Conservation (phyloP, 2,329 filamentous ascomycete genomes). For the Fonsecaea erecta region DNA sequence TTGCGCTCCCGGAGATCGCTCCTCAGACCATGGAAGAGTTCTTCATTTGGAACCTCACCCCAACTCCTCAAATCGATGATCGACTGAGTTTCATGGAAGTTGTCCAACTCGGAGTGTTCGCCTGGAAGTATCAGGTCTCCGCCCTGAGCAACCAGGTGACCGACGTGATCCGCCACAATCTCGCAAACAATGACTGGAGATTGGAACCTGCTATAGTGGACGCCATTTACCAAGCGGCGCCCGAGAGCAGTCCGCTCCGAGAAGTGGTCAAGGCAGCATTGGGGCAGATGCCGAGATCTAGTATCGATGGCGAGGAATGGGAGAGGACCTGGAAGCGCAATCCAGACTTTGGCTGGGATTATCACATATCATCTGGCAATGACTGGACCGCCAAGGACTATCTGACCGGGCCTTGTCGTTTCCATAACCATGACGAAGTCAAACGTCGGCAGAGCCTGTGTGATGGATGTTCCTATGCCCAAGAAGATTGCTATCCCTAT, state of each 20-base stretch:
- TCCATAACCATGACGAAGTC: conserved; percentile 31
- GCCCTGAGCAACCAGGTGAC: conserved; percentile 34
- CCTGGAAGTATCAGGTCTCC: conserved; percentile 29
- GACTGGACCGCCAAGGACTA: conserved; percentile 31
- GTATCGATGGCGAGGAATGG: conserved; percentile 26
- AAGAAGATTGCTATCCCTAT: conserved; percentile 31
- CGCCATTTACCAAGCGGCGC: conserved; percentile 28
- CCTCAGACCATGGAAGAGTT: conserved; percentile 30
- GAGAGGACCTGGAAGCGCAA: conserved; percentile 27
- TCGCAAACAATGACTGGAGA: conserved; percentile 28
- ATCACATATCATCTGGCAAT: conserved; percentile 20
- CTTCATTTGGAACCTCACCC: conserved; percentile 27
- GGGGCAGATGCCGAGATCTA: conserved; percentile 20
- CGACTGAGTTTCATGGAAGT: conserved; percentile 22
- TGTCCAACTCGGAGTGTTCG: conserved; percentile 29
- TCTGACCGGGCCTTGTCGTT: conserved; percentile 26
- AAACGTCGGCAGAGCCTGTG: conserved; percentile 13
- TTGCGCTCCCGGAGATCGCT: conserved; percentile 15
- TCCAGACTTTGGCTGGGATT: conserved; percentile 28
- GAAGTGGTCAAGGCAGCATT: conserved; percentile 32
- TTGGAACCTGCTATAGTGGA: conserved; percentile 26
- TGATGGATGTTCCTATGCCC: conserved; percentile 31
- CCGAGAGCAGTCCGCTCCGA: conserved; percentile 23
- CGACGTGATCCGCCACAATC: conserved; percentile 26
- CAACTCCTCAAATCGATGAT: conserved; percentile 22